These are phyloP conservation scores for Talaromyces rugulosus DNA, from an alignment of 2,329 filamentous ascomycete genomes.

Conservation along the genomic window DNA sequence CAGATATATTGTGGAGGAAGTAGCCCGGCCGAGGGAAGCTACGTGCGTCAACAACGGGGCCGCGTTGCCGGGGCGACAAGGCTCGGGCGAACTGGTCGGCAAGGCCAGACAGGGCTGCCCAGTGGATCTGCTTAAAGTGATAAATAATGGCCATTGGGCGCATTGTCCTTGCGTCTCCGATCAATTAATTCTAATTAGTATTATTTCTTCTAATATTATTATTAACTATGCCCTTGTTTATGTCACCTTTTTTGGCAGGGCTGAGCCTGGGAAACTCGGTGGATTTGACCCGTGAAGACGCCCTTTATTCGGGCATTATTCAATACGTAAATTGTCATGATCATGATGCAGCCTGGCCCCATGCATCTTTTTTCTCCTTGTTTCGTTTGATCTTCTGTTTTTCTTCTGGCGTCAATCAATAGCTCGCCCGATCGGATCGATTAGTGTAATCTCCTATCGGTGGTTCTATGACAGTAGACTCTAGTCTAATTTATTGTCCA, in stretches of 20 bases:
- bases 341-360: background rate
- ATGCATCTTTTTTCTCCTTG: background rate
- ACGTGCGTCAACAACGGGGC: constrained; percentile 36
- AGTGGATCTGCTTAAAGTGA: background rate
- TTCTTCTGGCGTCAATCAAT: background rate
- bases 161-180: constrained; percentile 11
- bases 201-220: background rate
- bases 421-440: background rate
- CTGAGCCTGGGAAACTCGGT: background rate
- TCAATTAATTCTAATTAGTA: background rate
- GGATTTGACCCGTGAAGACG: background rate
- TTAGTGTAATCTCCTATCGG: background rate
- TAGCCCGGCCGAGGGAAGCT: background rate
- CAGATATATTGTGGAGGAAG: constrained; percentile 1
- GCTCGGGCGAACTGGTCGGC: background rate
- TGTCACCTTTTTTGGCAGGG: constrained; percentile 2
- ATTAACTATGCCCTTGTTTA: background rate
- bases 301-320: background rate
- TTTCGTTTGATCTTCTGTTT: background rate
- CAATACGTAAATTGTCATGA: background rate
- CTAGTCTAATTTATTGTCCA: background rate
- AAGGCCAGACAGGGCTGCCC: background rate
- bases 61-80: constrained; percentile 35
- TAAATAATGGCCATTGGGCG: background rate
- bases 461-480: no score